These are phyloP conservation scores for Cystofilobasidium capitatum DNA, from an alignment of 768 basidiomycete genomes.

Conservation along the genomic window DNA sequence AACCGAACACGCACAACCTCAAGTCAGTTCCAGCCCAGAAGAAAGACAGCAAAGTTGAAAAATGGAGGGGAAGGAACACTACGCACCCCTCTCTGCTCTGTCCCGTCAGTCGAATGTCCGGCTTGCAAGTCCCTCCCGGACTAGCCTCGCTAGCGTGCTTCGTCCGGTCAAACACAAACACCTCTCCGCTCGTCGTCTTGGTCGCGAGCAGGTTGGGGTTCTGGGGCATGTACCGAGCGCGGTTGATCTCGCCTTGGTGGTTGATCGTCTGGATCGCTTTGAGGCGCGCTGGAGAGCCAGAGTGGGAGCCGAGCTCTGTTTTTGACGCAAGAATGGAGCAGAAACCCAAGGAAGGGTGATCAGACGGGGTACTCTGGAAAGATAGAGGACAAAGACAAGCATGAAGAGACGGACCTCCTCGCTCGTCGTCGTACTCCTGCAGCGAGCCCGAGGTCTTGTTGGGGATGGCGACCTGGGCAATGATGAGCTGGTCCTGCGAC, in stretches of 20 bases:
- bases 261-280: conserved; percentile 89
- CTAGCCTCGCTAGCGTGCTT: conserved; percentile 92
- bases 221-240: conserved; percentile 98
- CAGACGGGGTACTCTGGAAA: background rate
- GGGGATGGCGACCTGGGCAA: conserved; percentile 86
- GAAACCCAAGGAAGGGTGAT: background rate
- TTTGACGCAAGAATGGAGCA: background rate
- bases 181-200: conserved; percentile 80
- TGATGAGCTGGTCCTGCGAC: conserved; percentile 88
- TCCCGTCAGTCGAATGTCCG: conserved; percentile 81
- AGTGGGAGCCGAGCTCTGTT: conserved; percentile 83
- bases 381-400: background rate
- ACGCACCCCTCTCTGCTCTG: conserved; percentile 87
- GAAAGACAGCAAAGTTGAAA: background rate
- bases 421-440: conserved; percentile 83
- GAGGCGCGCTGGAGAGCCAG: conserved; percentile 59
- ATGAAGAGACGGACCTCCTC: conserved; percentile 47
- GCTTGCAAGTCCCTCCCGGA: conserved; percentile 68
- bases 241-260: conserved; percentile 89
- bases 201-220: conserved; percentile 96
- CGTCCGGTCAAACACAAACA: conserved; percentile 90
- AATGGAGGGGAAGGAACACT: background rate
- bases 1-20: background rate
- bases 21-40: background rate
- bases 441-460: conserved; percentile 59